phyloP scores from a whole-genome alignment of 768 basidiomycete genomes.

The Termitomyces sp. region DNA sequence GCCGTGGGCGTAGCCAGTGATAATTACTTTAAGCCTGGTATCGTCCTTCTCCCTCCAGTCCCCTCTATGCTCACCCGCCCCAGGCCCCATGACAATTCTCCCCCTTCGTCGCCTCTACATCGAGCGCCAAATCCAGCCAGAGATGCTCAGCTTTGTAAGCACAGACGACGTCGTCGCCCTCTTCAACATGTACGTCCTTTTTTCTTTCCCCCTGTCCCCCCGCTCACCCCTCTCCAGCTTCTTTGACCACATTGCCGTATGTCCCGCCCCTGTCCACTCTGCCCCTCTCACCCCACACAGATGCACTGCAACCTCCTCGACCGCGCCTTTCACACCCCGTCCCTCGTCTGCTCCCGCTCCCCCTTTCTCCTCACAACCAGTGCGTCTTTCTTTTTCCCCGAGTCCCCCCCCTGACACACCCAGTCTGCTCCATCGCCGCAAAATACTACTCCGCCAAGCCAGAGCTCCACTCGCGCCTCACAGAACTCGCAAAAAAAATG shows the following conservation, averaged over 20 bases:
- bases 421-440: conserved; percentile 93
- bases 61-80: background rate
- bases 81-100: conserved; percentile 84
- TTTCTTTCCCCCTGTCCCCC: conserved; percentile 1
- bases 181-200: conserved; percentile 73
- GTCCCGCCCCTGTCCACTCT: conserved; percentile 16
- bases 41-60: conserved; percentile 7
- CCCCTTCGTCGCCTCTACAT: conserved; percentile 81
- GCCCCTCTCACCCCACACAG: conserved; percentile 28
- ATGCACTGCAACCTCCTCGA: conserved; percentile 81
- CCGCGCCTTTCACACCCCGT: conserved; percentile 87
- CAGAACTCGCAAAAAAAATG: conserved; percentile 80
- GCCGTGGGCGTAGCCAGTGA: conserved; percentile 76
- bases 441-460: conserved; percentile 82
- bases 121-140: conserved; percentile 86
- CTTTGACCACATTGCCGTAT: conserved; percentile 71
- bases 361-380: conserved; percentile 94
- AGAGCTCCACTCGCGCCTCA: conserved; percentile 74
- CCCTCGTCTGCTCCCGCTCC: conserved; percentile 88
- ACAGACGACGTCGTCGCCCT: conserved; percentile 89
- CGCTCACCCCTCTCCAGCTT: conserved; percentile 36
- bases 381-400: too few species aligned
- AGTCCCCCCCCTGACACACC: too few species aligned
- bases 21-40: conserved; percentile 90
- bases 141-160: conserved; percentile 84